Conservation (phyloP, 2,329 filamentous ascomycete genomes). For the Fonsecaea erecta region DNA sequence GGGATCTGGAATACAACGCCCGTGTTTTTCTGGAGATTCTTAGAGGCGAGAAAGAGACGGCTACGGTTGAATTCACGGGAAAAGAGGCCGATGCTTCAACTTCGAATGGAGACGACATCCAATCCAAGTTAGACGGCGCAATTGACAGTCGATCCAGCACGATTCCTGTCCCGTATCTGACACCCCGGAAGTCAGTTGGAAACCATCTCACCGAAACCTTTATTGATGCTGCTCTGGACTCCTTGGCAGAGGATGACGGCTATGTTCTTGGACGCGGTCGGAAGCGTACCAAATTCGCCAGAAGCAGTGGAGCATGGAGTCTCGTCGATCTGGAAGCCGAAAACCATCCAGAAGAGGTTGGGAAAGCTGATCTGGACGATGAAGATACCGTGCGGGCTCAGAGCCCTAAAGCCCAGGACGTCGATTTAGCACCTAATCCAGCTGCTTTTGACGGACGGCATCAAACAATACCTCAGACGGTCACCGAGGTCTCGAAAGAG, state of each 20-base stretch:
- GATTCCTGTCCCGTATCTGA: slow-evolving; percentile 27
- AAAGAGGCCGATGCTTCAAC: slow-evolving; percentile 8
- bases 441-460: background rate
- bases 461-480: background rate
- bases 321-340: slow-evolving; percentile 60
- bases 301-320: slow-evolving; percentile 72
- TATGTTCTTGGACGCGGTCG: slow-evolving; percentile 64
- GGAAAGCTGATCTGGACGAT: slow-evolving; percentile 10
- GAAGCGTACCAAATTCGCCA: slow-evolving; percentile 72
- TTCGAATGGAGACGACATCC: slow-evolving; percentile 2
- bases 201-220: slow-evolving; percentile 22
- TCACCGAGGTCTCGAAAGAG: background rate
- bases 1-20: slow-evolving; percentile 57
- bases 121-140: slow-evolving; percentile 8
- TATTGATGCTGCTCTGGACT: slow-evolving; percentile 30
- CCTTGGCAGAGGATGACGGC: slow-evolving; percentile 69
- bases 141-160: slow-evolving; percentile 14
- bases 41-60: slow-evolving; percentile 7
- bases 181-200: slow-evolving; percentile 25
- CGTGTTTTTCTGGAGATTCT: slow-evolving; percentile 20
- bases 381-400: slow-evolving; percentile 15
- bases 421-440: background rate
- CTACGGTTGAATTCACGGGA: slow-evolving; percentile 21
- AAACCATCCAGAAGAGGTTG: slow-evolving; percentile 20
- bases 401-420: background rate